Conservation (phyloP, 106 monocot species). For the Allium cepa region DNA sequence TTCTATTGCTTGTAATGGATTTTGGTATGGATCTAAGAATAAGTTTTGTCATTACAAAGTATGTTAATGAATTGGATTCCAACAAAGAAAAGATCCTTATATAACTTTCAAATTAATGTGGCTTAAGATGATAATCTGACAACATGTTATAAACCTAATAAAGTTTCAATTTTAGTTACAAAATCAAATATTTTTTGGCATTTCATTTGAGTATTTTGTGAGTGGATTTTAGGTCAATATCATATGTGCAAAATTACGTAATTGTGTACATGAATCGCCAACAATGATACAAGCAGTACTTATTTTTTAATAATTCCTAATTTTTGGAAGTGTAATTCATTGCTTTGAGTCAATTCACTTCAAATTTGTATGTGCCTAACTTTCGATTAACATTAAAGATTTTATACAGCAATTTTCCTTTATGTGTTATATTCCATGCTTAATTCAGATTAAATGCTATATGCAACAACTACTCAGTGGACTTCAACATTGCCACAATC, state of each 20-base stretch:
- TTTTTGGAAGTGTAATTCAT: too few species aligned
- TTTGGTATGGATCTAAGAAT: not conserved
- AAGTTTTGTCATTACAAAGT: not conserved
- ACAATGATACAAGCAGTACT: not conserved
- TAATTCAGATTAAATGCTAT: conserved; percentile 11
- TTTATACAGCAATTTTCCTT: not conserved
- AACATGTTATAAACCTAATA: too few species aligned
- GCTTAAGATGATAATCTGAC: too few species aligned
- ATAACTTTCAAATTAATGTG: too few species aligned
- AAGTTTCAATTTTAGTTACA: too few species aligned
- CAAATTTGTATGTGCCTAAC: not conserved
- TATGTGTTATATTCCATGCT: not conserved
- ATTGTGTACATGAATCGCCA: too few species aligned
- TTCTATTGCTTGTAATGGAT: not conserved
- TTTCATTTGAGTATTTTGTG: too few species aligned
- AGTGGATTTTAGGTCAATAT: too few species aligned
- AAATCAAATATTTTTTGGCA: too few species aligned
- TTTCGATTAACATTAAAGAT: not conserved
- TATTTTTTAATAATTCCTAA: not conserved
- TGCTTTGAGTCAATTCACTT: not conserved
- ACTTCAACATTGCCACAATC: conserved; percentile 9
- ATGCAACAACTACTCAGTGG: conserved; percentile 16
- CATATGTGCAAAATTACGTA: too few species aligned
- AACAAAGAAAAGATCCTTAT: too few species aligned
- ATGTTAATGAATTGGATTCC: too few species aligned